phyloP scores from a whole-genome alignment of 2,329 filamentous ascomycete species.

The Chaetomiaceae sp. region DNA sequence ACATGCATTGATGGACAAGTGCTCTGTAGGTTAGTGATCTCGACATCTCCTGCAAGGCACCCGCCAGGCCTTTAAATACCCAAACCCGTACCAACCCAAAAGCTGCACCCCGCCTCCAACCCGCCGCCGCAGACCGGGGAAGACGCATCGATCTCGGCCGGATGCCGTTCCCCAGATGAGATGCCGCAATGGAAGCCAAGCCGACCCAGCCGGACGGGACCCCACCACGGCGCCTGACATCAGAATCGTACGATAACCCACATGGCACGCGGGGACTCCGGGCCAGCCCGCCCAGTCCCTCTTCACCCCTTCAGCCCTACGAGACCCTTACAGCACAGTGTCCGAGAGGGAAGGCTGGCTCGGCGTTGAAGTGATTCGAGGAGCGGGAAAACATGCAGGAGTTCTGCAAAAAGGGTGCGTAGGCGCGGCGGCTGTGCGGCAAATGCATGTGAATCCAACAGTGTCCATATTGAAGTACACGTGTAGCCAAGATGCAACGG shows the following conservation, averaged over 20 bases:
- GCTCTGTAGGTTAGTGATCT: no score
- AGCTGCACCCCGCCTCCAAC: not conserved
- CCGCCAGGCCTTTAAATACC: not conserved
- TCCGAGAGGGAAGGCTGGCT: not conserved
- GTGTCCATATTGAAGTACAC: no score
- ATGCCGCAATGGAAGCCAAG: conserved; percentile 5
- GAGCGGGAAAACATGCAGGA: not conserved
- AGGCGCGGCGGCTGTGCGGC: no score
- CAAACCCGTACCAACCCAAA: not conserved
- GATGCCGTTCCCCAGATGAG: not conserved
- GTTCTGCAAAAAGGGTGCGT: not conserved
- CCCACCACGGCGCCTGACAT: conserved; percentile 21
- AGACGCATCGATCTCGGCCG: conserved; percentile 5
- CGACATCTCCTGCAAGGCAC: no score
- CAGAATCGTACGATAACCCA: conserved; percentile 28
- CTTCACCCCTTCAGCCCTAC: conserved; percentile 16
- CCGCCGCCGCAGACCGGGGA: not conserved
- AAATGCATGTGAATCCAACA: no score
- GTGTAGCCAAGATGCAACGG: no score
- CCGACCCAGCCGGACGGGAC: conserved; percentile 10
- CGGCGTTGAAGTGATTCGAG: not conserved
- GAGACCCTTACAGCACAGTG: not conserved
- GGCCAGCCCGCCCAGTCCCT: conserved; percentile 10
- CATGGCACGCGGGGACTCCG: conserved; percentile 1
- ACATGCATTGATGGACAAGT: no score